Conservation (phyloP, 2,329 filamentous ascomycete species). For the Phyllosticta citribraziliensis region DNA sequence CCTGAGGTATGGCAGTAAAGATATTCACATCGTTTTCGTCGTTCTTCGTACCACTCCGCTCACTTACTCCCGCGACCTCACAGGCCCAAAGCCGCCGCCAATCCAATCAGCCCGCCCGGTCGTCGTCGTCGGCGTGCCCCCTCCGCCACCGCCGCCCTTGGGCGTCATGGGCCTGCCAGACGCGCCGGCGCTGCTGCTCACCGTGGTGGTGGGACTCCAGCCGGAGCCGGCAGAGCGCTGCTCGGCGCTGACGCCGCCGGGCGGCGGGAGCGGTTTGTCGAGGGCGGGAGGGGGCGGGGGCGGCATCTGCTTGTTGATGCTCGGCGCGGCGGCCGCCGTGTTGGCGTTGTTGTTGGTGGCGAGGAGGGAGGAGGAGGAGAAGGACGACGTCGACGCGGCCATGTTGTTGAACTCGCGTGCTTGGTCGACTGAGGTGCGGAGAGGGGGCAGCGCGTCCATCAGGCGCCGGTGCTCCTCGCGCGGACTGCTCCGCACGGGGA, state of each 20-base stretch:
- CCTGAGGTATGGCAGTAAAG: too few relatives aligned
- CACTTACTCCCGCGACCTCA: constrained; percentile 2
- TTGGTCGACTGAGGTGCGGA: neutral
- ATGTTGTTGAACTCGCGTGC: neutral
- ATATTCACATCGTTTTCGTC: neutral
- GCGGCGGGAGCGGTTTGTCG: neutral
- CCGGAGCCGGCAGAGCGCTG: neutral
- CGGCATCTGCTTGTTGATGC: neutral
- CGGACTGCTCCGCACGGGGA: neutral
- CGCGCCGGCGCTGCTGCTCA: neutral
- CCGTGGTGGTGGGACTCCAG: neutral
- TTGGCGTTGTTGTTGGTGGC: neutral
- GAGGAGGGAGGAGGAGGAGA: too few relatives aligned
- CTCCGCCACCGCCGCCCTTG: neutral
- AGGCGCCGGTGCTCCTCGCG: neutral
- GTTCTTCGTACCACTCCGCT: neutral
- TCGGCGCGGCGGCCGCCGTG: neutral
- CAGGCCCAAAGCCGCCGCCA: neutral
- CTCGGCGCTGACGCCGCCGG: neutral
- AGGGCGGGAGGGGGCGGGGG: neutral
- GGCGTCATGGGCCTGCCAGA: constrained; percentile 2
- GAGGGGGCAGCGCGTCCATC: neutral
- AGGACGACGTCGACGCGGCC: too few relatives aligned
- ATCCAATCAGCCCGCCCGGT: constrained; percentile 4
- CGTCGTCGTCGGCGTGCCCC: constrained; percentile 5